Base-by-base conservation (phyloP, 73 alveolate genomes). In the Paramecium sonneborni region DNA sequence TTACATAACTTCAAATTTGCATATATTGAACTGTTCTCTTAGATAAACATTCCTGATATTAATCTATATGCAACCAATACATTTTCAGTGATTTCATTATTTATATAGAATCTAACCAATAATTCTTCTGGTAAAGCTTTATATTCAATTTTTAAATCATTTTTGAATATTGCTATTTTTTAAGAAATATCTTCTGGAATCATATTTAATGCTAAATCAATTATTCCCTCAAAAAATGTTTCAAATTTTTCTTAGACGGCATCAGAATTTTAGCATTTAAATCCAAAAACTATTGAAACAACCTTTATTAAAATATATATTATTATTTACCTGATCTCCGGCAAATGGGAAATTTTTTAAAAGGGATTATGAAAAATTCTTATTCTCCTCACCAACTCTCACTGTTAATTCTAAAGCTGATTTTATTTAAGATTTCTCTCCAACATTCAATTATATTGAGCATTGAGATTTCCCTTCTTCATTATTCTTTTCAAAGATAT, bases 61-160 rank as follows among this genome's bases (percentile, higher is more conserved):
- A 26, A 14, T 79, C 90, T 79, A 46, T 79, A 79, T 43, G 69
- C 44, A 18, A 20, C 72, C 2, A 79, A 43, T 14, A 41, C 55
- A 46, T 32, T 43, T 20, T 39, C 74, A 10, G 90, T 24, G 10
- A 79, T 11, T 39, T 79, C 90, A 46, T 79, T 79, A 79, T 79
- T 28, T 14, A 79, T 26, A 11, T 43, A 79, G 12, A 79, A 20
- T 79, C 90, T n/a, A 34, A 79, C 43, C 18, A 79, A 34, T 21
- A 79, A 39, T 79, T 79, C 69, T 0, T 79, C 90, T 21, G 90
- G 90, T 23, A 79, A 62, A 12, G 90, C 76, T 44, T 79, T 79
- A 14, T 18, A 79, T 79, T 79, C 90, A 46, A 79, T 79, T 79
- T 79, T 79, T 43, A 79, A 24, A 62, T 39, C 90, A 38, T 79